These are phyloP conservation scores for Verticillium albo-atrum DNA, from an alignment of 2,329 filamentous ascomycete species.

Conservation along the genomic window DNA sequence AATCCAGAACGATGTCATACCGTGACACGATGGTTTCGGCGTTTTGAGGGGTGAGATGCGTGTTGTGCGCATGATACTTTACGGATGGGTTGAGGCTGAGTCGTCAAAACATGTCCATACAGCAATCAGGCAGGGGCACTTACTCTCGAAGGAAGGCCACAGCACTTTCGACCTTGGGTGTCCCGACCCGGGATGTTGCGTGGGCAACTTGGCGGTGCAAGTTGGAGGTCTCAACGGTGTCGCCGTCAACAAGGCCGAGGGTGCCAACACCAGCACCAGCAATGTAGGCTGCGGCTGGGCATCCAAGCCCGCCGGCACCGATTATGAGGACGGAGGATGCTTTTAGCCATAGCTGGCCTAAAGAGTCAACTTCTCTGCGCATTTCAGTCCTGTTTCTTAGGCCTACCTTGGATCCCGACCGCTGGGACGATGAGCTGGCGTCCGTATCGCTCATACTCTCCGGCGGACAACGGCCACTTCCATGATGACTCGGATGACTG, in stretches of 20 bases:
- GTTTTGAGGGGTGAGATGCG: conserved; percentile 64
- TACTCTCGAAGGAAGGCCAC: conserved; percentile 54
- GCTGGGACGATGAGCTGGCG: conserved; percentile 85
- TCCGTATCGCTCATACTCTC: conserved; percentile 84
- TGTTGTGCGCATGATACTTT: conserved; percentile 56
- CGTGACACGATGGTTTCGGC: conserved; percentile 59
- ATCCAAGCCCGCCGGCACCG: conserved; percentile 85
- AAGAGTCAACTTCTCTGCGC: not conserved
- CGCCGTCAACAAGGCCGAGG: conserved; percentile 81
- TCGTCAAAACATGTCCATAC: conserved; percentile 3
- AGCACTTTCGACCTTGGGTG: conserved; percentile 77
- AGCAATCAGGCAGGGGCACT: conserved; percentile 8
- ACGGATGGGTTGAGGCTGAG: conserved; percentile 68
- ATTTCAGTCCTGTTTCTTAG: not conserved
- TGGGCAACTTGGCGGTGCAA: conserved; percentile 90
- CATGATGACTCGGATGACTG: conserved; percentile 15
- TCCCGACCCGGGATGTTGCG: conserved; percentile 63
- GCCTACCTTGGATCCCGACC: conserved; percentile 67
- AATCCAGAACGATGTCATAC: conserved; percentile 88
- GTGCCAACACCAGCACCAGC: conserved; percentile 83
- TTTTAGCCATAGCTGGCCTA: conserved; percentile 73
- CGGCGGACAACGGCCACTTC: conserved; percentile 64
- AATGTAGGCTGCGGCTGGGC: conserved; percentile 88
- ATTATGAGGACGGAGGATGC: conserved; percentile 71
- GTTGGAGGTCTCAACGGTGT: conserved; percentile 84